A percentile compares a stretch with the other conserved stretches of the same genome.
phyloP scores from a whole-genome alignment of 306 rosid genomes.

The Prunus mume region DNA sequence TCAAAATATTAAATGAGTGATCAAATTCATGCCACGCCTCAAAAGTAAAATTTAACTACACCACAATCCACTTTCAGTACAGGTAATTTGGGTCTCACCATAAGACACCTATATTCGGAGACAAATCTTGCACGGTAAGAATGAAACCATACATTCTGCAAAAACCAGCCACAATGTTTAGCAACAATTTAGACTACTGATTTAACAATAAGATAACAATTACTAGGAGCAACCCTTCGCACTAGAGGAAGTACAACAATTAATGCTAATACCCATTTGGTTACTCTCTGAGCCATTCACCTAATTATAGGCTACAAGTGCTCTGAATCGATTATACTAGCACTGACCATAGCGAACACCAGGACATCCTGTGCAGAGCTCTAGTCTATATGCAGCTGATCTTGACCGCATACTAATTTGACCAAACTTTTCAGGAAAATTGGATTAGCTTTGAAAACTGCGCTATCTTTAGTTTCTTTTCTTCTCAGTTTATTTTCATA shows the following conservation, averaged over 20 bases:
- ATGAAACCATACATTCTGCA: conserved; percentile 93
- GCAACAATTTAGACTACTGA: conserved; percentile 16
- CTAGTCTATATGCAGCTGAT: neutral
- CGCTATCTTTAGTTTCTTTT: neutral
- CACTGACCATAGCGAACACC: neutral
- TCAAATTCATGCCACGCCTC: conserved; percentile 19
- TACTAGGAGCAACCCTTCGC: neutral
- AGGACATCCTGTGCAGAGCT: conserved; percentile 1
- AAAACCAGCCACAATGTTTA: conserved; percentile 30
- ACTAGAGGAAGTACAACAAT: neutral
- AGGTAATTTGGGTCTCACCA: conserved; percentile 58
- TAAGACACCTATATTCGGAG: conserved; percentile 88
- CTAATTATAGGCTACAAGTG: neutral
- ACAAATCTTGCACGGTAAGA: conserved; percentile 84
- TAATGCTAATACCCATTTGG: neutral
- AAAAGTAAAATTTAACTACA: neutral
- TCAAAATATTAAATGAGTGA: conserved; percentile 20
- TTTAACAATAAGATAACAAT: neutral
- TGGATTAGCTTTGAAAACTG: neutral
- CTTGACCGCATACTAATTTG: neutral
- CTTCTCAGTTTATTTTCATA: neutral
- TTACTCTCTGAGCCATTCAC: neutral
- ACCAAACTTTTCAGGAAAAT: neutral
- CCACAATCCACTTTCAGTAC: conserved; percentile 4
- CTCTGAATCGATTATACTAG: neutral